phyloP scores from a whole-genome alignment of 805 yeast genomes.

The Ogataea corticis region DNA sequence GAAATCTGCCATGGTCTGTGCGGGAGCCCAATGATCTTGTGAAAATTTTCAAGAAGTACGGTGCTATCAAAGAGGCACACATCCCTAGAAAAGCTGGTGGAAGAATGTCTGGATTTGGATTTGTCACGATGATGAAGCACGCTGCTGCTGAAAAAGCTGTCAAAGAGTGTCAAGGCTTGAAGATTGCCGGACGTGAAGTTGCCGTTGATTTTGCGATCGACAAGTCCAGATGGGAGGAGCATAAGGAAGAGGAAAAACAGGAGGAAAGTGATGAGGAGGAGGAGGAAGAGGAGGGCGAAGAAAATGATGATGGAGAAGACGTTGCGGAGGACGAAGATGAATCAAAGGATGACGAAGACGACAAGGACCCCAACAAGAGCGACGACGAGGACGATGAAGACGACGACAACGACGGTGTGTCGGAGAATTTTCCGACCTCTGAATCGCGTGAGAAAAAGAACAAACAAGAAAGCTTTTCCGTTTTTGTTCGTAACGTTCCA shows the following conservation, averaged over 20 bases:
- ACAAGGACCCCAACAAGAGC: conserved; percentile 32
- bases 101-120: conserved; percentile 91
- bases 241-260: conserved; percentile 46
- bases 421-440: conserved; percentile 13
- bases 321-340: conserved; percentile 37
- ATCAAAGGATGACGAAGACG: conserved; percentile 34
- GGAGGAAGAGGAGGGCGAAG: conserved; percentile 38
- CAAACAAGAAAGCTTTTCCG: conserved; percentile 66
- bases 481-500: conserved; percentile 91
- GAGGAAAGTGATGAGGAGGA: conserved; percentile 42
- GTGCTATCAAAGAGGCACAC: conserved; percentile 83
- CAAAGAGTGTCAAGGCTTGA: conserved; percentile 68
- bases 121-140: conserved; percentile 83
- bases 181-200: conserved; percentile 86
- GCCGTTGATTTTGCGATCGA: conserved; percentile 94
- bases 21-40: conserved; percentile 72
- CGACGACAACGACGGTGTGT: conserved; percentile 34
- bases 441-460: conserved; percentile 35
- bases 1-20: conserved; percentile 96
- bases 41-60: conserved; percentile 71
- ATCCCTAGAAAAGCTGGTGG: conserved; percentile 90
- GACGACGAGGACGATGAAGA: conserved; percentile 30
- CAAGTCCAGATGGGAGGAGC: conserved; percentile 76
- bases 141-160: conserved; percentile 79
- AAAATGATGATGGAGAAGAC: conserved; percentile 33